Percentiles rank a stretch among this genome's conserved stretches.
Evolutionary conservation across 768 basidiomycete genomes (phyloP).

Genomic region (Boletus eberwhitei): DNA sequence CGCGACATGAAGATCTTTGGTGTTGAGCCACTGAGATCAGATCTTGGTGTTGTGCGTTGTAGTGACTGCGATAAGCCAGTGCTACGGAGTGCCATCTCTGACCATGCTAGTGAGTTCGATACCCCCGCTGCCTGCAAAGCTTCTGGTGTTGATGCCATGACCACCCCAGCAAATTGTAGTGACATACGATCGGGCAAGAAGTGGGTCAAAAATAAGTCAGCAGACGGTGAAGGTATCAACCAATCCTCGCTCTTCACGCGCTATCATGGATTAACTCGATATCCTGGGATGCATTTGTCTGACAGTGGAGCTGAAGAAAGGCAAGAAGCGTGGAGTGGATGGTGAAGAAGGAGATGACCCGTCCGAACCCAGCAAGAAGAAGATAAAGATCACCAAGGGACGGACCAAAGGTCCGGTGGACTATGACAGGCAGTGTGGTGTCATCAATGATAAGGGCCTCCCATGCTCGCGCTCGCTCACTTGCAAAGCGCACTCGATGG

Average conservation of each 20-base stretch:
- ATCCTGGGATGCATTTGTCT: constrained; percentile 3
- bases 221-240: constrained; percentile 44
- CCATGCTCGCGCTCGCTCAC: constrained; percentile 95
- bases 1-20: constrained; percentile 89
- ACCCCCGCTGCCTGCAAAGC: background rate
- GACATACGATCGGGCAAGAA: constrained; percentile 57
- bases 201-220: constrained; percentile 50
- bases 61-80: constrained; percentile 79
- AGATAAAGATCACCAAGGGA: constrained; percentile 76
- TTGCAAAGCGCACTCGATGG: constrained; percentile 98
- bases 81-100: constrained; percentile 66
- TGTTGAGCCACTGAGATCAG: constrained; percentile 66
- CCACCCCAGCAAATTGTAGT: constrained; percentile 53
- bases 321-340: constrained; percentile 83
- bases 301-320: constrained; percentile 43
- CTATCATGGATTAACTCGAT: constrained; percentile 3
- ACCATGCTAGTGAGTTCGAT: constrained; percentile 65
- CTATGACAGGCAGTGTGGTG: constrained; percentile 90
- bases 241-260: background rate
- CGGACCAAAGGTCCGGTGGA: constrained; percentile 84
- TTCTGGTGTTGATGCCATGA: constrained; percentile 6
- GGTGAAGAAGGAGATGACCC: constrained; percentile 63
- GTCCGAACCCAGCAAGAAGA: constrained; percentile 70
- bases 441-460: constrained; percentile 91
- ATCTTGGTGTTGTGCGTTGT: constrained; percentile 68